Percentiles rank a stretch among this genome's conserved stretches.
Evolutionary conservation across 768 basidiomycete species (phyloP).

Genomic region (Pleurotus pulmonarius): DNA sequence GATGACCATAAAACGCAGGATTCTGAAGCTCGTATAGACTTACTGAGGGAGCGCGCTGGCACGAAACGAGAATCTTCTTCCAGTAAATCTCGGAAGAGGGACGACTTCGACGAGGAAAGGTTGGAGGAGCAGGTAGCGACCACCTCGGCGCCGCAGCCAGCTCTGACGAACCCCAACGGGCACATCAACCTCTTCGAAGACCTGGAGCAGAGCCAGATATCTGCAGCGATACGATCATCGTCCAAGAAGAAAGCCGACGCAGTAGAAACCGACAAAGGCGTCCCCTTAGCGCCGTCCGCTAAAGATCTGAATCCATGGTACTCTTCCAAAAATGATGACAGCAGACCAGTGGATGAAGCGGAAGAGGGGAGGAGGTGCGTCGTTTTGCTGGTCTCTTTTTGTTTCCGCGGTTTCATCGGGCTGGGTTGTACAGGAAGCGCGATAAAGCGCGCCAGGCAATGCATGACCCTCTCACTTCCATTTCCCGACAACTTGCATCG

Average conservation of each 20-base stretch:
- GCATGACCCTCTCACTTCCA: slow-evolving; percentile 73
- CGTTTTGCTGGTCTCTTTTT: not conserved
- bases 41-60: slow-evolving; percentile 62
- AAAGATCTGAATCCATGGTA: slow-evolving; percentile 88
- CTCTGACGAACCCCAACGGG: slow-evolving; percentile 46
- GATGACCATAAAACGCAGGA: slow-evolving; percentile 44
- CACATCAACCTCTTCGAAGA: slow-evolving; percentile 87
- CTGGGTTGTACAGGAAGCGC: slow-evolving; percentile 39
- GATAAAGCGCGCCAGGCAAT: slow-evolving; percentile 60
- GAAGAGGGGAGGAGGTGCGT: slow-evolving; percentile 37
- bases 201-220: slow-evolving; percentile 56
- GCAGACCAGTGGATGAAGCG: slow-evolving; percentile 22
- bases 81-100: slow-evolving; percentile 31
- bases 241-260: slow-evolving; percentile 45
- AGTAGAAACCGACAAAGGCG: slow-evolving; percentile 63
- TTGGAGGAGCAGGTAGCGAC: slow-evolving; percentile 8
- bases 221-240: slow-evolving; percentile 34
- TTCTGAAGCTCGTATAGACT: slow-evolving; percentile 71
- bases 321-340: slow-evolving; percentile 20
- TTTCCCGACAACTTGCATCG: slow-evolving; percentile 59
- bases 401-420: not conserved
- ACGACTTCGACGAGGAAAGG: slow-evolving; percentile 18
- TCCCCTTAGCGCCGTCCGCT: slow-evolving; percentile 67
- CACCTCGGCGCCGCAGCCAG: slow-evolving; percentile 22
- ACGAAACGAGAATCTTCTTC: slow-evolving; percentile 17